Evolutionary conservation across 768 basidiomycete genomes (phyloP).

Genomic region (Hericium alpestre): DNA sequence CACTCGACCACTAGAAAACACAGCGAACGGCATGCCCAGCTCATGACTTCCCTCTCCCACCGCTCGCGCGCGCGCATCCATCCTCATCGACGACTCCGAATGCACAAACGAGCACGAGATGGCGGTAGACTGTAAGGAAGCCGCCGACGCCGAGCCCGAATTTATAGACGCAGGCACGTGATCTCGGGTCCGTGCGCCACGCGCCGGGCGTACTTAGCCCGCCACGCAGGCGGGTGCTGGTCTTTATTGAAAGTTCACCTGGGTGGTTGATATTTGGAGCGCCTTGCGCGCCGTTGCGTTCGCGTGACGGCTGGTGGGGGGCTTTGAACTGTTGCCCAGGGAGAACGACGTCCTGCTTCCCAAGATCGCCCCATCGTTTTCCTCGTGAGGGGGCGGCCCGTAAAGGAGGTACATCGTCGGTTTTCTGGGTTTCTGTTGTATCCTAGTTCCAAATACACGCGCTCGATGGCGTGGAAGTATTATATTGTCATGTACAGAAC

Average conservation of each 20-base stretch:
- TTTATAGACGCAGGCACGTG: constrained; percentile 16
- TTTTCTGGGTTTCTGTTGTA: background rate
- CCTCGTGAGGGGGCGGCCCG: constrained; percentile 50
- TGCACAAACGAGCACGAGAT: constrained; percentile 14
- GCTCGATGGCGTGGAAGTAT: background rate
- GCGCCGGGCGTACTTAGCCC: constrained; percentile 4
- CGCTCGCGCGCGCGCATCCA: constrained; percentile 23
- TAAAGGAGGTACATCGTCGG: constrained; percentile 27
- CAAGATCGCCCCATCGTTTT: constrained; percentile 51
- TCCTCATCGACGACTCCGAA: constrained; percentile 10
- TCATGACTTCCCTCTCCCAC: constrained; percentile 32
- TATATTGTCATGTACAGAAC: background rate
- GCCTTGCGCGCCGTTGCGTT: constrained; percentile 20
- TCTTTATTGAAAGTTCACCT: constrained; percentile 64
- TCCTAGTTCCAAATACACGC: background rate
- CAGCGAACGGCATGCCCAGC: constrained; percentile 67
- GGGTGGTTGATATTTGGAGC: constrained; percentile 63
- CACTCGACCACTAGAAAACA: constrained; percentile 35
- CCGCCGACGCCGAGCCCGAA: constrained; percentile 15
- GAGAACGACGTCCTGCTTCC: constrained; percentile 47
- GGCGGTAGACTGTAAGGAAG: constrained; percentile 30
- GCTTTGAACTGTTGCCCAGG: constrained; percentile 53
- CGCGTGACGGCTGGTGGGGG: constrained; percentile 22
- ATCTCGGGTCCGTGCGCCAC: constrained; percentile 45
- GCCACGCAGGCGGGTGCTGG: background rate